phyloP scores from a whole-genome alignment of 345 rosid genomes.

The Erodium maritimum region DNA sequence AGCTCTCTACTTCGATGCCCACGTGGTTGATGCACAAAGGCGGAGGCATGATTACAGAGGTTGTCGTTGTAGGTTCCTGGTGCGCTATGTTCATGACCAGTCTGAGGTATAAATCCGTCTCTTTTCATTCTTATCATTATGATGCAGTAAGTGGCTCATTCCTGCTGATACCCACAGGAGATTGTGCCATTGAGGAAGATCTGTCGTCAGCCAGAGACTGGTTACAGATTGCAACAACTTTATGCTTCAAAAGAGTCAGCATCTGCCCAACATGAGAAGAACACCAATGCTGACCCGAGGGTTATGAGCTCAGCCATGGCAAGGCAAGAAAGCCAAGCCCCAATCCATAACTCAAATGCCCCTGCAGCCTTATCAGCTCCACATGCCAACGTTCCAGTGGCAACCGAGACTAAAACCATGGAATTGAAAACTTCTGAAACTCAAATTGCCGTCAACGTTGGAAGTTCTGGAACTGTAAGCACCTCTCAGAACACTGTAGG shows the following conservation, averaged over 20 bases:
- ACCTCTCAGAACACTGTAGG: too few relatives aligned
- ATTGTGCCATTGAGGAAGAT: conserved; percentile 77
- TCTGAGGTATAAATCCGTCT: conserved; percentile 58
- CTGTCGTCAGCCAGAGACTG: conserved; percentile 84
- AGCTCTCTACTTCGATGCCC: conserved; percentile 93
- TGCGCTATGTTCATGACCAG: conserved; percentile 92
- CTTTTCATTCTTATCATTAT: conserved; percentile 6
- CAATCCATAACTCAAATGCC: too few relatives aligned
- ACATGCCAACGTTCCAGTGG: too few relatives aligned
- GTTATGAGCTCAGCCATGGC: conserved; percentile 11
- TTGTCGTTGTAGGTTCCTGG: conserved; percentile 94
- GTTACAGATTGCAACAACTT: conserved; percentile 83
- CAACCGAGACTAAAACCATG: too few relatives aligned
- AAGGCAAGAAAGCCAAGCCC: too few relatives aligned
- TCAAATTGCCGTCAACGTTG: too few relatives aligned
- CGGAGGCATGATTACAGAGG: conserved; percentile 97
- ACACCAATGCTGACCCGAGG: conserved; percentile 17
- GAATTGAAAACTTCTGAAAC: too few relatives aligned
- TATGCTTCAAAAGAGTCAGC: conserved; percentile 35
- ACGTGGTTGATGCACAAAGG: conserved; percentile 94
- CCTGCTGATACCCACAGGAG: too few relatives aligned
- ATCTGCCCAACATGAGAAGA: conserved; percentile 22
- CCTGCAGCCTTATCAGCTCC: background rate
- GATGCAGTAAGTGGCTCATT: background rate
- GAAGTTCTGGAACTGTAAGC: too few relatives aligned